phyloP scores from a whole-genome alignment of 2,329 filamentous ascomycete species.

The Neodidymelliopsis sp. region DNA sequence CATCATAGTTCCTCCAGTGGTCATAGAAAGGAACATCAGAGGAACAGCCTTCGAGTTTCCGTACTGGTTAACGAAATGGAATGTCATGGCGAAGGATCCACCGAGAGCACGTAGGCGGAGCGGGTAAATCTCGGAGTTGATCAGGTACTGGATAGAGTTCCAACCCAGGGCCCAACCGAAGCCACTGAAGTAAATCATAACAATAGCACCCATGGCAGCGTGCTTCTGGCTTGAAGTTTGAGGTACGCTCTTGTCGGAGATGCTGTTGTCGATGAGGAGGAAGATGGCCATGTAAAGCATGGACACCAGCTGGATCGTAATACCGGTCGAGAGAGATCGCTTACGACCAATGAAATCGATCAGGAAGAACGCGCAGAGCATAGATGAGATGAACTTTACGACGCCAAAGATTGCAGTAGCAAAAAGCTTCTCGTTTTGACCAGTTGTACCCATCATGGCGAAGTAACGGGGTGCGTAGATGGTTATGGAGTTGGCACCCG shows the following conservation, averaged over 20 bases:
- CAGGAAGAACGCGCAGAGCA: slow-evolving; percentile 77
- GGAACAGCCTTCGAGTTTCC: slow-evolving; percentile 77
- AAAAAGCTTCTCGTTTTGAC: slow-evolving; percentile 72
- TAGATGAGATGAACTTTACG: slow-evolving; percentile 68
- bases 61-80: slow-evolving; percentile 82
- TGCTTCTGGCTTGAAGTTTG: slow-evolving; percentile 60
- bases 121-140: slow-evolving; percentile 80
- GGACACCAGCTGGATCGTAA: slow-evolving; percentile 57
- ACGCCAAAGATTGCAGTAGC: slow-evolving; percentile 77
- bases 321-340: slow-evolving; percentile 58
- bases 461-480: slow-evolving; percentile 80
- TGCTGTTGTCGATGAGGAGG: slow-evolving; percentile 66
- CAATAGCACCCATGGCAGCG: slow-evolving; percentile 69
- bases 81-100: slow-evolving; percentile 76
- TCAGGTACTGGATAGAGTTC: slow-evolving; percentile 80
- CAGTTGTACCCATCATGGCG: slow-evolving; percentile 72
- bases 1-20: slow-evolving; percentile 75
- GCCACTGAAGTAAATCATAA: slow-evolving; percentile 67
- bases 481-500: slow-evolving; percentile 75
- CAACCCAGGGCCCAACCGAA: slow-evolving; percentile 58
- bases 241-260: slow-evolving; percentile 57
- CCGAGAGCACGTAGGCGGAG: slow-evolving; percentile 75
- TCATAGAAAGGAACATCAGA: slow-evolving; percentile 72
- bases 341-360: slow-evolving; percentile 82
- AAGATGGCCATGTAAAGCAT: slow-evolving; percentile 65